These are phyloP conservation scores for Plenodomus biglobosus DNA, from an alignment of 2,329 filamentous ascomycete species.

Conservation along the genomic window DNA sequence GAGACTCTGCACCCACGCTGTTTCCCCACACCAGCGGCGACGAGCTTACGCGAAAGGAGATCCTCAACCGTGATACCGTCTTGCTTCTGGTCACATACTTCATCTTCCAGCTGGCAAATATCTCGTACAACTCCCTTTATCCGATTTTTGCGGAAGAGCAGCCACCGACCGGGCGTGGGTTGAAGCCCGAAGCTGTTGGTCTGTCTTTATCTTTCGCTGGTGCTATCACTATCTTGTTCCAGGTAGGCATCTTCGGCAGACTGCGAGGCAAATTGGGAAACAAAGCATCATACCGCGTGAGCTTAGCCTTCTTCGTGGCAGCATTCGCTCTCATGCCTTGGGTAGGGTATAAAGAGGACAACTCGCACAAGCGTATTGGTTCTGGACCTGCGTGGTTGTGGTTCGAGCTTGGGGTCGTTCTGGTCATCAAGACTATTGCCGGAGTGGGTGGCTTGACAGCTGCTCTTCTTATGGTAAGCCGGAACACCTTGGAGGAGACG, in stretches of 20 bases:
- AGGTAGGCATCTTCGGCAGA: conserved; percentile 79
- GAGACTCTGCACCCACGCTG: conserved; percentile 40
- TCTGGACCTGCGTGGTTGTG: conserved; percentile 72
- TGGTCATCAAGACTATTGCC: conserved; percentile 88
- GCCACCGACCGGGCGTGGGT: conserved; percentile 72
- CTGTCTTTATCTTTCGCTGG: conserved; percentile 83
- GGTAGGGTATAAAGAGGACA: conserved; percentile 72
- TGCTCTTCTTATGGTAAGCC: conserved; percentile 77
- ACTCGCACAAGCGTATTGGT: conserved; percentile 53
- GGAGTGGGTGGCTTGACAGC: conserved; percentile 88
- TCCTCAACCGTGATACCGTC: conserved; percentile 80
- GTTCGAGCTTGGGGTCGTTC: conserved; percentile 73
- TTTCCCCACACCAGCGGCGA: conserved; percentile 47
- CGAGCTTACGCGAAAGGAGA: conserved; percentile 55
- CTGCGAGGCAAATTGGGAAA: conserved; percentile 81
- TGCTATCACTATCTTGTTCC: conserved; percentile 82
- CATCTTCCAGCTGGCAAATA: conserved; percentile 90
- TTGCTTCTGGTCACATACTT: conserved; percentile 82
- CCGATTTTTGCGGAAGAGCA: conserved; percentile 83
- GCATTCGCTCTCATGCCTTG: conserved; percentile 88
- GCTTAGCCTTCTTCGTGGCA: conserved; percentile 76
- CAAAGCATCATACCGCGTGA: conserved; percentile 76
- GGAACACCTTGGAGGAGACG: background rate
- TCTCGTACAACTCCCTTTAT: conserved; percentile 92
- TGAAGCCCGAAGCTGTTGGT: conserved; percentile 80